phyloP scores from a whole-genome alignment of 1,284 basidiomycete species.

The Microbotryum lychnidis-dioicae region DNA sequence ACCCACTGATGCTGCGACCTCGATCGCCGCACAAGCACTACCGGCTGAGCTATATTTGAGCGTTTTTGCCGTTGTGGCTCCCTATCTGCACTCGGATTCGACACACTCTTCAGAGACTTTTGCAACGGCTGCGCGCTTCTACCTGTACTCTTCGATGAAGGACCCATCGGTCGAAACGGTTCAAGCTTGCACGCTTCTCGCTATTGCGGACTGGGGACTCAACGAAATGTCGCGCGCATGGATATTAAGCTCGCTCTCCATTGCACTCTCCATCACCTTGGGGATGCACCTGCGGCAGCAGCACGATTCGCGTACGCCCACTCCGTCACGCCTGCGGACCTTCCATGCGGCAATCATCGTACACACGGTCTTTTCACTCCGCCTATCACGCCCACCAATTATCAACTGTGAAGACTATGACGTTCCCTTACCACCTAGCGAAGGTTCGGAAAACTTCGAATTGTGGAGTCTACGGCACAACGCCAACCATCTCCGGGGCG shows the following conservation, averaged over 20 bases:
- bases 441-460: conserved; percentile 27
- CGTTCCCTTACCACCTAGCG: conserved; percentile 12
- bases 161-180: conserved; percentile 14
- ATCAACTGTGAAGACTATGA: conserved; percentile 20
- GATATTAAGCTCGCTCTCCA: conserved; percentile 16
- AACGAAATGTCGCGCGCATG: conserved; percentile 20
- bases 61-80: conserved; percentile 61
- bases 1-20: conserved; percentile 37
- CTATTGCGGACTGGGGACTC: conserved; percentile 18
- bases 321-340: neutral
- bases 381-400: conserved; percentile 11
- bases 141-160: conserved; percentile 7
- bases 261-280: conserved; percentile 14
- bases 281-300: conserved; percentile 2
- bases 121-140: conserved; percentile 12
- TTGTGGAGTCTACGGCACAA: conserved; percentile 13
- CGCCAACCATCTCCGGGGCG: neutral
- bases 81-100: conserved; percentile 59
- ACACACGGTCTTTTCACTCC: conserved; percentile 23
- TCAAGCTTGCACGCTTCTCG: conserved; percentile 10
- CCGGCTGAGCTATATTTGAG: conserved; percentile 45
- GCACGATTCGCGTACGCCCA: too few relatives aligned
- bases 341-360: conserved; percentile 24
- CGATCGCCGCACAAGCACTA: conserved; percentile 46
- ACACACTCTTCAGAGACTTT: conserved; percentile 43